Base-by-base conservation (phyloP, 768 basidiomycete species). In the Calocybe indica region DNA sequence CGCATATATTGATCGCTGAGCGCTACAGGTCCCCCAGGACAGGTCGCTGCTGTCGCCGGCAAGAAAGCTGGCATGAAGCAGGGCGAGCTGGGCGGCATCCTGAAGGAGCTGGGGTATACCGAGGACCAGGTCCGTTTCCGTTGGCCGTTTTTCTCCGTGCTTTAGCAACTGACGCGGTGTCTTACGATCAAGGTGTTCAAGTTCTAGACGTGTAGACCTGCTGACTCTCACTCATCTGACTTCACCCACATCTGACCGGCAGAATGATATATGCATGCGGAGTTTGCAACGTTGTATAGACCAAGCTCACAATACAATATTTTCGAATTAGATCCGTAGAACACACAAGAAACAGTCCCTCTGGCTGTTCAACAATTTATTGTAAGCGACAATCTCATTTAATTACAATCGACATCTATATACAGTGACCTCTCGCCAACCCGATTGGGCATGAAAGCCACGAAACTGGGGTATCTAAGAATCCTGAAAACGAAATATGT, bases 1-100 rank as follows among this genome's bases (percentile, higher is more conserved):
- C 15, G 10, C 36, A 40, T 22, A n/a, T 45, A 49, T 54, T 49
- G 40, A 15, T 10, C 13, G 11, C 11, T 29, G 40, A 52, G 52
- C 12, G 3, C 41, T 31, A 7, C 48, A 83, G 86, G 90, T 6
- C 91, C 91, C 9, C 95, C 93, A 9, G 79, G 78, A 5, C 93
- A 96, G 64, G 87, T 97, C n/a, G 75, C 75, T n/a, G 79, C 91
- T 2, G 55, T 98, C 49, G 82, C 89, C 44, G 96, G 96, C 12
- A 81, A 86, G 64, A 98, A 98, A 71, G 84, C 80, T 4, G 90
- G 91, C 11, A 80, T 76, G 72, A 82, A 88, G 66, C 93, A 96
- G 65, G 94, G 93, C 22, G 79, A 80, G 51, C 59, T 96, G 13
- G 76, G 75, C 11, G 93, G 94, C 38, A 68, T 85, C n/a, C 74